Evolutionary conservation across 2,329 filamentous ascomycete genomes (phyloP), one percentile per base, ranked within the genome.

Genomic region (Alternaria triticina): DNA sequence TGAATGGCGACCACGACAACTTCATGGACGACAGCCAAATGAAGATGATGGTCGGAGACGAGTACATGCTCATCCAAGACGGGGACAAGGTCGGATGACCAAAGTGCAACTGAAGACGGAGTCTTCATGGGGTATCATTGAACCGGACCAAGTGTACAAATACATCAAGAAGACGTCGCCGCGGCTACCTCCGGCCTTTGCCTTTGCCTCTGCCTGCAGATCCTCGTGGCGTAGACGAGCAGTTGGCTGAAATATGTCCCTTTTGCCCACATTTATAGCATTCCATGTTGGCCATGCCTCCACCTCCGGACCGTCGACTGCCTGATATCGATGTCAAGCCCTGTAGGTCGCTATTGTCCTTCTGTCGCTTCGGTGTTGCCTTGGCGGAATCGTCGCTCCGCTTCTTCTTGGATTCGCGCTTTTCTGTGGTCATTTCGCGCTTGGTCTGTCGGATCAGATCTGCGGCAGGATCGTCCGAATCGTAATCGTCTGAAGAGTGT

Each of bases 341-440:
- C 72, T 90, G 90, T 59, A 93, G 79, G 64, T 90, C 71, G 59
- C 69, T 89, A 55, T 92, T 84, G 59, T 90, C 87, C 76, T 90
- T 90, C 77, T 88, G 88, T 71, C 86, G 85, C 45, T 88, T 86
- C 8, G 87, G 86, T 17, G 89, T 77, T 67, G 87, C 83, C 66
- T 81, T 80, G 12, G 84, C 85, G 23, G 80, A 80, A 54, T 82
- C 82, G 62, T 66, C 60, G 28, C 86, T 84, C 72, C 83, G 84
- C 43, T 81, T 80, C 69, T 82, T 77, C 30, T 82, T 80, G 54
- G 83, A 81, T 45, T 79, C 80, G 52, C 82, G 82, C 10, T 77
- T 74, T 63, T 80, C 79, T 22, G 80, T 77, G 4, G 79, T 77
- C 22, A 82, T 82, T 61, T 83, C 82, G 67, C 82, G 82, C 47